These are phyloP conservation scores for Pseudogymnoascus sp. DNA, from an alignment of 2,329 filamentous ascomycete species.

Conservation along the genomic window DNA sequence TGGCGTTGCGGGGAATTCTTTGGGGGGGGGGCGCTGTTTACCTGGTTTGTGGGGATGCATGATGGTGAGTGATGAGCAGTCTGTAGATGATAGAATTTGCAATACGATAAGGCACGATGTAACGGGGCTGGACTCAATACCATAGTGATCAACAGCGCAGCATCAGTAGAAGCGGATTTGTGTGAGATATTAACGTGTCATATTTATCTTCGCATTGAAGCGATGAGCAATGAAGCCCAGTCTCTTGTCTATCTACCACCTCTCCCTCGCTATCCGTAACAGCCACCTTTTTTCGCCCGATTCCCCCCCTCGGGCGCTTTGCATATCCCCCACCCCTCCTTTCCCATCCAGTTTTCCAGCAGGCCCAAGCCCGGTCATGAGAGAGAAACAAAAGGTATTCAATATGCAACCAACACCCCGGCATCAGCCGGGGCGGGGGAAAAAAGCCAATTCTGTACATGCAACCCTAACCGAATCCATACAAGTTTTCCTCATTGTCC, in stretches of 20 bases:
- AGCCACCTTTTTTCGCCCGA: background rate
- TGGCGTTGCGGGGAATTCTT: too few relatives aligned
- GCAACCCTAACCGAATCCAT: constrained; percentile 5
- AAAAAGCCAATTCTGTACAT: constrained; percentile 4
- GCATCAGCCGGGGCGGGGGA: background rate
- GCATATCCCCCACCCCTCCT: background rate
- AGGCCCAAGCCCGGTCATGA: background rate
- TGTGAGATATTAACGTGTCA: background rate
- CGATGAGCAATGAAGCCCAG: background rate
- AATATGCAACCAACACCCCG: background rate
- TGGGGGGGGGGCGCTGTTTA: too few relatives aligned
- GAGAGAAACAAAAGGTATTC: background rate
- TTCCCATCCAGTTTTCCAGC: constrained; percentile 3
- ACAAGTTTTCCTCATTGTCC: background rate
- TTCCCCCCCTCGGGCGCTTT: background rate
- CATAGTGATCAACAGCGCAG: background rate
- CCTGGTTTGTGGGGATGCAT: background rate
- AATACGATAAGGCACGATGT: background rate
- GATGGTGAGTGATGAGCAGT: background rate
- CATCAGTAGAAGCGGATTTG: background rate
- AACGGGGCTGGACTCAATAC: background rate
- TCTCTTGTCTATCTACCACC: constrained; percentile 1
- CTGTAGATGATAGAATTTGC: background rate
- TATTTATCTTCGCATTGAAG: background rate
- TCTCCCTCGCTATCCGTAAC: background rate